Conservation (phyloP, 2,329 filamentous ascomycete species). For the Aspergillus thermomutatus region DNA sequence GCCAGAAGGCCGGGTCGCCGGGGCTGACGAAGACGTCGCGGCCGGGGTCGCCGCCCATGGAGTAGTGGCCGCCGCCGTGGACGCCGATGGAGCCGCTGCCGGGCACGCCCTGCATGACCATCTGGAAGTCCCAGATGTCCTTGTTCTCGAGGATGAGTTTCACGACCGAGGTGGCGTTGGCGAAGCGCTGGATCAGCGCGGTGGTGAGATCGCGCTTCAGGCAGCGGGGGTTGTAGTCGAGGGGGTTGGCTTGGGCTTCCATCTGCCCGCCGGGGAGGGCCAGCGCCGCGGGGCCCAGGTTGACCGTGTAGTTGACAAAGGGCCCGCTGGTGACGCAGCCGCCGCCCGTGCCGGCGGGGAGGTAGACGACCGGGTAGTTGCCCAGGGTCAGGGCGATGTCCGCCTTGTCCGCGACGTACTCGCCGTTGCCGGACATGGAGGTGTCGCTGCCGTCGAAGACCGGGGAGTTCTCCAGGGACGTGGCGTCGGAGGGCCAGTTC, state of each 20-base stretch:
- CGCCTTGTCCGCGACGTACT: conserved; percentile 24
- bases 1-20: conserved; percentile 47
- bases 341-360: conserved; percentile 33
- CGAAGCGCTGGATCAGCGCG: conserved; percentile 14
- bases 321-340: conserved; percentile 15
- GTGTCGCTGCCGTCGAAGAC: conserved; percentile 50
- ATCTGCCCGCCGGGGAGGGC: neutral
- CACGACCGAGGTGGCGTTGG: conserved; percentile 22
- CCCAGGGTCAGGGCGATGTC: conserved; percentile 17
- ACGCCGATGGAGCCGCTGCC: conserved; percentile 36
- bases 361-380: conserved; percentile 36
- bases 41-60: conserved; percentile 45
- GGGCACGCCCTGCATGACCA: conserved; percentile 37
- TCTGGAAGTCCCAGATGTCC: conserved; percentile 34
- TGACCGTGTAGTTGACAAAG: conserved; percentile 12
- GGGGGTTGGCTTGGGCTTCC: conserved; percentile 6
- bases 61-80: conserved; percentile 48
- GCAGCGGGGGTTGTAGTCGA: conserved; percentile 30
- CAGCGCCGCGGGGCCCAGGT: conserved; percentile 3
- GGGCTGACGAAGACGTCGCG: conserved; percentile 46
- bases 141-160: conserved; percentile 17
- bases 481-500: conserved; percentile 44
- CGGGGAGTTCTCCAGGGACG: conserved; percentile 39
- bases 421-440: conserved; percentile 47
- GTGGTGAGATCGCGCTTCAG: conserved; percentile 26